Conservation (phyloP, 164 flowering plant genomes). For the Pachysandra terminalis region DNA sequence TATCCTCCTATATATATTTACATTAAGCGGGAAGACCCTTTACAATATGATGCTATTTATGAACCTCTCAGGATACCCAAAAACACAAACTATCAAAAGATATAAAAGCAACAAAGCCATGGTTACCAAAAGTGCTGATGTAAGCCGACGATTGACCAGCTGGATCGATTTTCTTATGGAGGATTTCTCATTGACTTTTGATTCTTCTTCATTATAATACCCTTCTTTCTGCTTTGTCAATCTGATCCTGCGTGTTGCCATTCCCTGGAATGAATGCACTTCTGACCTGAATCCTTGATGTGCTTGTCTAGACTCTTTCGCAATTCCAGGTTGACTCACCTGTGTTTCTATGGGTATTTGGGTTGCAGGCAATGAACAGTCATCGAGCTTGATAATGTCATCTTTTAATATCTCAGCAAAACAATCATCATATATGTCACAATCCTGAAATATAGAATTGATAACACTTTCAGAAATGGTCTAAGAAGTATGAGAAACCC, state of each 20-base stretch:
- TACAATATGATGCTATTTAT: neutral
- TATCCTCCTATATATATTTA: too few relatives aligned
- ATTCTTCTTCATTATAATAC: neutral
- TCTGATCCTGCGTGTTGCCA: conserved; percentile 47
- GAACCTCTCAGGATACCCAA: conserved; percentile 1
- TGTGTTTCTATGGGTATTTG: neutral
- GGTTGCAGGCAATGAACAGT: conserved; percentile 19
- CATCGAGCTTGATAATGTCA: conserved; percentile 59
- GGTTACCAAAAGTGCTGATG: conserved; percentile 7
- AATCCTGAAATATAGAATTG: conserved; percentile 26
- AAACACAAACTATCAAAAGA: neutral
- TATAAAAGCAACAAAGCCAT: conserved; percentile 24
- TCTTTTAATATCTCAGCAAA: conserved; percentile 64
- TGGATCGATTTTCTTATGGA: neutral
- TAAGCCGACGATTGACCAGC: neutral
- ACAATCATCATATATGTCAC: conserved; percentile 40
- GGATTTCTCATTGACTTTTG: neutral
- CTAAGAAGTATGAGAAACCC: neutral
- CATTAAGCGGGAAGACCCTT: neutral
- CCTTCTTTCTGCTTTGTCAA: conserved; percentile 11
- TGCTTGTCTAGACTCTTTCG: neutral
- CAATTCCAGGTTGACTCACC: neutral
- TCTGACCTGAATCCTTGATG: neutral
- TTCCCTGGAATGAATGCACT: conserved; percentile 33
- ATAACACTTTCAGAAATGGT: neutral